phyloP scores from a whole-genome alignment of 306 rosid genomes.

The Fragaria nilgerrensis region DNA sequence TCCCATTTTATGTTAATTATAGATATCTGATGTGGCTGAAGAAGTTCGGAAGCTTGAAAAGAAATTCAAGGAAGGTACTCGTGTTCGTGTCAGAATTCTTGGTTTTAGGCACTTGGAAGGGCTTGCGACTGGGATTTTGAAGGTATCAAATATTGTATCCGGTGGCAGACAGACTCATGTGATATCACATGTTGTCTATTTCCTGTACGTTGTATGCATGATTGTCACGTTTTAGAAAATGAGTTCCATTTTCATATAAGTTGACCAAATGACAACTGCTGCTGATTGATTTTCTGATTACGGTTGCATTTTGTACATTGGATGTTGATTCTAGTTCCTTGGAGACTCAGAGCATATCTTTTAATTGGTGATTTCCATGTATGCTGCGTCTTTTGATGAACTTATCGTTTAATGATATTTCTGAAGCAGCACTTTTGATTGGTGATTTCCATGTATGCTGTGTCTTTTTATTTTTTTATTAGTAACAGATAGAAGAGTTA shows the following conservation, averaged over 20 bases:
- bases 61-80: constrained; percentile 80
- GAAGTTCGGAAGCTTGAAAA: constrained; percentile 72
- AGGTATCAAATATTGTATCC: constrained; percentile 43
- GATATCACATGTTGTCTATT: not conserved
- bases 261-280: not conserved
- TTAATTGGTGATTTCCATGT: not conserved
- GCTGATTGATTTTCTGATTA: not conserved
- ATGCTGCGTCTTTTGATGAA: not conserved
- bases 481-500: not conserved
- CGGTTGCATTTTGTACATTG: not conserved
- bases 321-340: constrained; percentile 6
- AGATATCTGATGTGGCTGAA: constrained; percentile 86
- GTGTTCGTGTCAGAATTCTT: constrained; percentile 75
- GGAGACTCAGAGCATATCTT: not conserved
- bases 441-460: not conserved
- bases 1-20: constrained; percentile 18
- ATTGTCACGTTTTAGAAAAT: not conserved
- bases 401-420: not conserved
- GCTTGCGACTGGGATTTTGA: constrained; percentile 81
- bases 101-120: constrained; percentile 93
- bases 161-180: not conserved
- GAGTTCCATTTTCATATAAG: not conserved
- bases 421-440: not conserved
- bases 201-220: not conserved
- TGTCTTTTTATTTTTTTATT: not conserved